Percentiles rank a stretch among this genome's conserved stretches.
Evolutionary conservation across 768 basidiomycete genomes (phyloP).

Genomic region (Dentipellis sp.): DNA sequence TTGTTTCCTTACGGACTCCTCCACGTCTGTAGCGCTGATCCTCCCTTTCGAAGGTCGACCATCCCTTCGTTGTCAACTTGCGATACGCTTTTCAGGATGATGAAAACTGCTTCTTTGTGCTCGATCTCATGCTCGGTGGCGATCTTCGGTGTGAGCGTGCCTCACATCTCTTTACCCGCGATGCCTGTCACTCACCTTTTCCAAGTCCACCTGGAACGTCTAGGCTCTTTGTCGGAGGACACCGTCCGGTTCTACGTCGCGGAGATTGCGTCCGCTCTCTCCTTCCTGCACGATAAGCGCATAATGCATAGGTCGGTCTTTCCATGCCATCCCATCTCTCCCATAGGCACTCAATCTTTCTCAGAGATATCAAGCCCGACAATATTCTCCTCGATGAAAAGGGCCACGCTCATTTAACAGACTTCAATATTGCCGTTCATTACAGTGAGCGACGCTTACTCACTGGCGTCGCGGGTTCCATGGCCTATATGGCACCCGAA

Average conservation of each 20-base stretch:
- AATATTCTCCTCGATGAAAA: constrained; percentile 94
- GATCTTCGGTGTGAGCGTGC: constrained; percentile 76
- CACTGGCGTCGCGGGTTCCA: constrained; percentile 91
- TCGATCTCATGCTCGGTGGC: constrained; percentile 95
- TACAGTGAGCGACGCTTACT: constrained; percentile 78
- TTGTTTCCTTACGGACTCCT: constrained; percentile 6
- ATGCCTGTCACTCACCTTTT: constrained; percentile 5
- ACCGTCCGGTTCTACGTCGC: constrained; percentile 84
- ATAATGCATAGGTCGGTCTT: constrained; percentile 88
- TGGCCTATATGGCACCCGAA: constrained; percentile 98
- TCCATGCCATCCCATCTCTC: neutral
- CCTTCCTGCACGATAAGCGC: constrained; percentile 84
- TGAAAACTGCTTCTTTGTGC: constrained; percentile 96
- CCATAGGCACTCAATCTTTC: neutral
- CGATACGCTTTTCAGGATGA: constrained; percentile 97
- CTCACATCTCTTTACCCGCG: neutral
- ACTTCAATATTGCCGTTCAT: constrained; percentile 99
- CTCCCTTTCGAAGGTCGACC: constrained; percentile 62
- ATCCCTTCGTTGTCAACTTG: constrained; percentile 90
- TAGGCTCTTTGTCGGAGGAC: constrained; percentile 67
- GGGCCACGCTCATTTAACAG: constrained; percentile 93
- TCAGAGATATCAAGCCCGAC: constrained; percentile 92
- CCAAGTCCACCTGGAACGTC: constrained; percentile 80
- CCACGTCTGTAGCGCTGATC: constrained; percentile 15
- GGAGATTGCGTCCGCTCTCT: constrained; percentile 78